These are phyloP conservation scores for Mantamonas sphyraenae DNA, from an alignment of 78 protist genomes.

Conservation along the genomic window DNA sequence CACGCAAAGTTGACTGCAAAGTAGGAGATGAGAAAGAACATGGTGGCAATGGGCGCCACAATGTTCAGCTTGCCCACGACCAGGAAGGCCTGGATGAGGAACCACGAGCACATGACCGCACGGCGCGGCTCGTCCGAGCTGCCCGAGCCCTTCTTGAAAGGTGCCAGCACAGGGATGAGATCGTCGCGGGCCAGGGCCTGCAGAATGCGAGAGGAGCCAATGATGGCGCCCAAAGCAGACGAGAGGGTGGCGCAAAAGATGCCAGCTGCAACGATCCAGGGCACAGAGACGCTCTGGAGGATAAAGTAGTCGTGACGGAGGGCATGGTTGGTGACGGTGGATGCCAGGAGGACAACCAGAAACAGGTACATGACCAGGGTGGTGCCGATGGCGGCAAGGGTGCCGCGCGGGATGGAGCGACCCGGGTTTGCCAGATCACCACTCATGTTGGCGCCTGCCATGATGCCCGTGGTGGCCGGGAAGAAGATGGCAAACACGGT, in stretches of 20 bases:
- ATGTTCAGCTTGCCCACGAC: constrained; percentile 39
- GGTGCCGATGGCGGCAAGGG: constrained; percentile 17
- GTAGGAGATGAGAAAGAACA: constrained; percentile 42
- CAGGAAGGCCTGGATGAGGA: constrained; percentile 15
- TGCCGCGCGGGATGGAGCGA: constrained; percentile 55
- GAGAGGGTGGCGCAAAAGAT: constrained; percentile 12
- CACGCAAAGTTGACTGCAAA: constrained; percentile 45
- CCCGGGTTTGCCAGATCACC: constrained; percentile 49
- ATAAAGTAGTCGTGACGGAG: too few species aligned
- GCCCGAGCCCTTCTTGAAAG: not conserved
- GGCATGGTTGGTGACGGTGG: too few species aligned
- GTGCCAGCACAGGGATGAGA: not conserved
- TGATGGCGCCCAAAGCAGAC: constrained; percentile 33
- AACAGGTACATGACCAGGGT: constrained; percentile 9
- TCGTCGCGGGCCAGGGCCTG: constrained; percentile 41
- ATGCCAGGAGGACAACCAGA: too few species aligned
- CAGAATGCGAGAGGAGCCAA: constrained; percentile 44
- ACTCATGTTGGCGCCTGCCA: constrained; percentile 60
- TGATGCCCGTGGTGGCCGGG: constrained; percentile 52
- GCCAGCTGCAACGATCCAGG: constrained; percentile 11
- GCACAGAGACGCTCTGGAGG: too few species aligned
- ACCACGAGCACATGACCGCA: constrained; percentile 27
- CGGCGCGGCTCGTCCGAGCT: constrained; percentile 33
- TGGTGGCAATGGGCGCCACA: constrained; percentile 56
- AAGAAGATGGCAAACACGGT: constrained; percentile 29